Percentiles rank a stretch among this genome's conserved stretches.
These are phyloP conservation scores for Orbilia oligospora DNA, from an alignment of 2,329 filamentous ascomycete species.

Conservation along the genomic window DNA sequence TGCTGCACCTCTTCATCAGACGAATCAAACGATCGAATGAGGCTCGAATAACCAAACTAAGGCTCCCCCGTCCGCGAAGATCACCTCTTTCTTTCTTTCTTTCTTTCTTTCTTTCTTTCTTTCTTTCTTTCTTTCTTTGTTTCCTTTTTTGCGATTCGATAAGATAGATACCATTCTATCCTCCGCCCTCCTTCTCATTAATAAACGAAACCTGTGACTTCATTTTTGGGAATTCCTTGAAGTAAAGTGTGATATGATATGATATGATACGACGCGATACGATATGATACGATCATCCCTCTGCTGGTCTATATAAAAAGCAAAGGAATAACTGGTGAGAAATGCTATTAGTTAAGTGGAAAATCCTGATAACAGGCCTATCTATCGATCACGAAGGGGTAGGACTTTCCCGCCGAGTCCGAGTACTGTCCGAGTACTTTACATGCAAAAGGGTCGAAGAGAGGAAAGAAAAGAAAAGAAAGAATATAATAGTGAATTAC, in stretches of 20 bases:
- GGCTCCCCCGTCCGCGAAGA: slow-evolving; percentile 33
- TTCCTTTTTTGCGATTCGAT: not conserved
- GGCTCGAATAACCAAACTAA: slow-evolving; percentile 50
- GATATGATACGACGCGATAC: too few relatives aligned
- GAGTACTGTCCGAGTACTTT: not conserved
- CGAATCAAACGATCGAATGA: slow-evolving; percentile 49
- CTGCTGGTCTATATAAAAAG: too few relatives aligned
- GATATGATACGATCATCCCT: too few relatives aligned
- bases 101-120: too few relatives aligned
- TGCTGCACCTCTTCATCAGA: slow-evolving; percentile 47
- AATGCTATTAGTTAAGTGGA: not conserved
- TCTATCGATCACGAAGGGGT: not conserved
- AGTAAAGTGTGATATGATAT: too few relatives aligned
- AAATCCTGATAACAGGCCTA: slow-evolving; percentile 5
- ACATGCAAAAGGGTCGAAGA: not conserved
- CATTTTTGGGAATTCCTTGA: not conserved
- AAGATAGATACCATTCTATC: not conserved
- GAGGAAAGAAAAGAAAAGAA: not conserved
- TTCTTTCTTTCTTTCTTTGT: not conserved
- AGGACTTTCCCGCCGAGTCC: not conserved
- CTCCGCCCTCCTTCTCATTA: not conserved
- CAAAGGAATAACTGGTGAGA: not conserved
- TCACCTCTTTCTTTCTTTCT: slow-evolving; percentile 7
- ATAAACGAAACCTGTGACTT: slow-evolving; percentile 6
- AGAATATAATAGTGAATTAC: too few relatives aligned